Evolutionary conservation across 2,329 filamentous ascomycete genomes (phyloP).

Genomic region (Blastomyces parvus): DNA sequence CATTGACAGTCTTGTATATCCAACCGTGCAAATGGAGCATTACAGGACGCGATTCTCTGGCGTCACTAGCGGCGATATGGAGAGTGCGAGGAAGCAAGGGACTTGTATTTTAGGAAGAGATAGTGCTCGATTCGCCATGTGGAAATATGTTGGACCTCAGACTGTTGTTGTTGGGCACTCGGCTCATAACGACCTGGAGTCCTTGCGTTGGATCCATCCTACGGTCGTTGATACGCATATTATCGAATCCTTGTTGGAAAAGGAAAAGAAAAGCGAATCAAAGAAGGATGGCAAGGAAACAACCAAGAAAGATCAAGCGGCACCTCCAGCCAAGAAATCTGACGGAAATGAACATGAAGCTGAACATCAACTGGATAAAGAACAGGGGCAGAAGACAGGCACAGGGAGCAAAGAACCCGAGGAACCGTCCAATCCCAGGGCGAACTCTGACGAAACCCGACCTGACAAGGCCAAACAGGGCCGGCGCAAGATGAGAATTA

Average conservation of each 20-base stretch:
- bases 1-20: slow-evolving; percentile 43
- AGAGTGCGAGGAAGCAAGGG: slow-evolving; percentile 26
- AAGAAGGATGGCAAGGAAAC: not conserved
- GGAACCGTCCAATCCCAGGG: not conserved
- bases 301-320: not conserved
- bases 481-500: not conserved
- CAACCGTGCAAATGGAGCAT: slow-evolving; percentile 38
- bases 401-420: not conserved
- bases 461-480: not conserved
- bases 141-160: slow-evolving; percentile 35
- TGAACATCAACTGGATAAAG: not conserved
- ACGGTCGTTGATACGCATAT: slow-evolving; percentile 39
- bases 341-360: not conserved
- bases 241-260: slow-evolving; percentile 14
- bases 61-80: slow-evolving; percentile 25
- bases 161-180: slow-evolving; percentile 44
- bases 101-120: slow-evolving; percentile 35
- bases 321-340: not conserved
- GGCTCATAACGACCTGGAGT: slow-evolving; percentile 34
- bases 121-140: slow-evolving; percentile 36
- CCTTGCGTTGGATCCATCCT: slow-evolving; percentile 43
- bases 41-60: slow-evolving; percentile 45
- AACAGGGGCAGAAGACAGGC: not conserved
- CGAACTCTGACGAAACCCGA: not conserved
- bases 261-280: not conserved